Percentiles rank a stretch among this genome's conserved stretches.
phyloP scores from a whole-genome alignment of 1,284 basidiomycete species.

The Rhodotorula sp. region DNA sequence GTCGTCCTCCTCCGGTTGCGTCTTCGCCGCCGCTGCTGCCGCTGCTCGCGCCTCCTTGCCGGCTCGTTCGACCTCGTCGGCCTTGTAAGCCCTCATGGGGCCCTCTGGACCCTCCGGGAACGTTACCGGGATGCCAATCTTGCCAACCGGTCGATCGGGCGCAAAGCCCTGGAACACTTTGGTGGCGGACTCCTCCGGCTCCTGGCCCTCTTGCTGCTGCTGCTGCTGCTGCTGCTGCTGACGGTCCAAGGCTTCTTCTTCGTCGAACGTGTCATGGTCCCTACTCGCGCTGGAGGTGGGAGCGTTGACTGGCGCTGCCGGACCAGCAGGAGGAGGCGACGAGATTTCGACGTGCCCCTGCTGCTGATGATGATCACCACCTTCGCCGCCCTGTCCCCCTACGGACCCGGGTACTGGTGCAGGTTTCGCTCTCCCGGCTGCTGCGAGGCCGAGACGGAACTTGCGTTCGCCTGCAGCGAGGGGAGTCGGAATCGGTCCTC shows the following conservation, averaged over 20 bases:
- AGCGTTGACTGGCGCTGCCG: background rate
- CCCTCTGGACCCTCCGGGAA: background rate
- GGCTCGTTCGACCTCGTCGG: constrained; percentile 6
- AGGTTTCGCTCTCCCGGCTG: constrained; percentile 1
- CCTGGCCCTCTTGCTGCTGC: too few relatives aligned
- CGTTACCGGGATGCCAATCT: constrained; percentile 22
- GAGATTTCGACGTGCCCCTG: background rate
- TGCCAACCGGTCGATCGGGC: constrained; percentile 11
- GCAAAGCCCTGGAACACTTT: constrained; percentile 21
- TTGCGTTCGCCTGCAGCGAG: background rate
- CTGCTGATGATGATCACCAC: too few relatives aligned
- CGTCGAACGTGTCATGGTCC: background rate
- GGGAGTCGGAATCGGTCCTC: background rate
- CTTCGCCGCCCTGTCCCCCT: too few relatives aligned
- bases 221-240: too few relatives aligned
- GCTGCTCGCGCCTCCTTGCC: background rate
- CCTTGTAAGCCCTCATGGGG: background rate
- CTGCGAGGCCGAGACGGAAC: constrained; percentile 14
- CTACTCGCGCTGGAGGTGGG: background rate
- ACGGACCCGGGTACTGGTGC: background rate
- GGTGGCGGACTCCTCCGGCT: background rate
- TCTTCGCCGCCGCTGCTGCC: background rate
- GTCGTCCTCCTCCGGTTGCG: background rate
- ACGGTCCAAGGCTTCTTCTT: background rate
- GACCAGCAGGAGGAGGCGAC: background rate